These are phyloP conservation scores for Metschnikowia anglica DNA, from an alignment of 805 yeast species.

Conservation along the genomic window DNA sequence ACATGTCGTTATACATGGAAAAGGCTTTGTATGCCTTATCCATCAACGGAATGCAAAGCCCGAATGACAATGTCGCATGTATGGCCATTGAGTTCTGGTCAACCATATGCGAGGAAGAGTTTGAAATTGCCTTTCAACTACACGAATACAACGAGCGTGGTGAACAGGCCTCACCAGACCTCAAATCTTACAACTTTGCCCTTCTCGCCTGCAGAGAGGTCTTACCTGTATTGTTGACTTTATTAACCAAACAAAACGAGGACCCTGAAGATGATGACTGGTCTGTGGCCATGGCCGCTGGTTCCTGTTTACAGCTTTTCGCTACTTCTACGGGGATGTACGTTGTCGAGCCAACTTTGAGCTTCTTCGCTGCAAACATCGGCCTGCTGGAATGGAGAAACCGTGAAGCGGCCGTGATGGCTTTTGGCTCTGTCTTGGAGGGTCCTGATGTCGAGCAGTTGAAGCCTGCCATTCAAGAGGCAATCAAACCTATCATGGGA, in stretches of 20 bases:
- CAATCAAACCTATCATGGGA: constrained; percentile 71
- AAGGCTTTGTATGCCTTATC: constrained; percentile 90
- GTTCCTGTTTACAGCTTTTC: constrained; percentile 90
- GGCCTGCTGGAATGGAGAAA: constrained; percentile 64
- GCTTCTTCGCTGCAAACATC: constrained; percentile 78
- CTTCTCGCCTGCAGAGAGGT: constrained; percentile 79
- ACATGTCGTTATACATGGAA: constrained; percentile 96
- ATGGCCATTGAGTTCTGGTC: constrained; percentile 99
- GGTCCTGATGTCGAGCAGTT: constrained; percentile 83
- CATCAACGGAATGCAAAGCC: constrained; percentile 84
- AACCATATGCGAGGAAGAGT: constrained; percentile 98
- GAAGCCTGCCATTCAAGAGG: constrained; percentile 69
- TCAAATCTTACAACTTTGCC: constrained; percentile 76
- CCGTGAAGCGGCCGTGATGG: constrained; percentile 98
- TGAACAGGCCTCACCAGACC: constrained; percentile 37
- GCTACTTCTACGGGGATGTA: constrained; percentile 87
- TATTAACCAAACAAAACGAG: constrained; percentile 86
- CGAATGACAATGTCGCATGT: constrained; percentile 84
- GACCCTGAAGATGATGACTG: constrained; percentile 95
- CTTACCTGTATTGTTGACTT: constrained; percentile 76
- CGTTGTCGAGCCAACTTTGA: constrained; percentile 81
- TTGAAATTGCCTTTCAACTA: constrained; percentile 69
- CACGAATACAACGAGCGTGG: constrained; percentile 51
- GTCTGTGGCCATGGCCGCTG: constrained; percentile 99
- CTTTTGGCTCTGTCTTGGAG: constrained; percentile 93